These are phyloP conservation scores for Austroboletus niveus DNA, from an alignment of 1,284 basidiomycete genomes.

Conservation along the genomic window DNA sequence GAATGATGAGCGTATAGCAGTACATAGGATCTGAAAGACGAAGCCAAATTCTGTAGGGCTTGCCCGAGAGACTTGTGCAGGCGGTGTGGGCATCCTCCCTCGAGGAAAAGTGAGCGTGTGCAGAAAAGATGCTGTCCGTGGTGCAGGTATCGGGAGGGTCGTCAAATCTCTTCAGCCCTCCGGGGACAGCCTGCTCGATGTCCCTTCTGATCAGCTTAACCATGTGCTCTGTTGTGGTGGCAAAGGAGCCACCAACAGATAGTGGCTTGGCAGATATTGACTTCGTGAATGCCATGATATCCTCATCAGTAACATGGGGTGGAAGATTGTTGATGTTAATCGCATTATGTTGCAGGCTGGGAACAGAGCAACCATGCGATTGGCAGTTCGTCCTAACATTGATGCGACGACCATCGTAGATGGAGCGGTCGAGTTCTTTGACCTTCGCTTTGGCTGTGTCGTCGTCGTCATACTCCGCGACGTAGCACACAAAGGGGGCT, in stretches of 20 bases:
- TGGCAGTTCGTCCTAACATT: conserved; percentile 39
- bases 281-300: conserved; percentile 18
- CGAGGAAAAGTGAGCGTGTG: conserved; percentile 42
- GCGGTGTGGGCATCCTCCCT: conserved; percentile 46
- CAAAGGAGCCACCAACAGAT: background rate
- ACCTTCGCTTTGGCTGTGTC: conserved; percentile 19
- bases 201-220: conserved; percentile 15
- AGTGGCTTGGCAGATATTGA: conserved; percentile 25
- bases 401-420: conserved; percentile 40
- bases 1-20: conserved; percentile 44
- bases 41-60: conserved; percentile 34
- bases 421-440: conserved; percentile 34
- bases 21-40: conserved; percentile 44
- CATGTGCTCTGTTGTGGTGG: conserved; percentile 7
- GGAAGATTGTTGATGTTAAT: conserved; percentile 33
- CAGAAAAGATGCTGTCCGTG: conserved; percentile 28
- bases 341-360: conserved; percentile 31
- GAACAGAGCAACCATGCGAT: background rate
- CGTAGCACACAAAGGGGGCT: conserved; percentile 37
- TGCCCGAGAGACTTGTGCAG: conserved; percentile 27
- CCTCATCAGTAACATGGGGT: conserved; percentile 15
- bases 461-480: conserved; percentile 38
- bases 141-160: conserved; percentile 13
- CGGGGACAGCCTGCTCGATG: conserved; percentile 18
- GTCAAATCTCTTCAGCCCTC: conserved; percentile 18